phyloP scores from a whole-genome alignment of 176 grass and related monocot species.

The Puya raimondii region DNA sequence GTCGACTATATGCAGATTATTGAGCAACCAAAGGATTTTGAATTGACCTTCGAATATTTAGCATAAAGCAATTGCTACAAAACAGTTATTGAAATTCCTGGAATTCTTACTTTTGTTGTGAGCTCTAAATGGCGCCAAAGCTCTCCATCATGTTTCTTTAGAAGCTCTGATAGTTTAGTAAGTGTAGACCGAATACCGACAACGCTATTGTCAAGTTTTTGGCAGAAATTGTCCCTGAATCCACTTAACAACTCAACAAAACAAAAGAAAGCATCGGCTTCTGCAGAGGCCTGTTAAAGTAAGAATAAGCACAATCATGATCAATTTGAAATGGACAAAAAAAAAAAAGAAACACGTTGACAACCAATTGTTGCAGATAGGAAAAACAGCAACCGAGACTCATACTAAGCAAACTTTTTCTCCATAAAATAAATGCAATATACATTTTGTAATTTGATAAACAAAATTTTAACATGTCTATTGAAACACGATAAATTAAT shows the following conservation, averaged over 20 bases:
- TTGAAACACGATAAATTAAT: too few relatives aligned
- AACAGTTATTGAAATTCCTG: not conserved
- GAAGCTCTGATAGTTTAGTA: slow-evolving; percentile 50
- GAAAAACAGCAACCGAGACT: not conserved
- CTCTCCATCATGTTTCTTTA: slow-evolving; percentile 60
- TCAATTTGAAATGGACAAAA: slow-evolving; percentile 1
- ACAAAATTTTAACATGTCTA: not conserved
- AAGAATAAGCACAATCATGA: slow-evolving; percentile 9
- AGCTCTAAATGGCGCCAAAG: slow-evolving; percentile 74
- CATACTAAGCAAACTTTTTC: not conserved
- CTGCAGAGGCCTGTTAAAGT: slow-evolving; percentile 42
- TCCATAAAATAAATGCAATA: too few relatives aligned
- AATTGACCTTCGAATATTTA: not conserved
- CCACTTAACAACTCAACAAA: slow-evolving; percentile 67
- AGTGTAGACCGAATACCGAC: slow-evolving; percentile 73
- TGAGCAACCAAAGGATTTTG: not conserved
- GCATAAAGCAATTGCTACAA: not conserved
- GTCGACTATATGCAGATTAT: not conserved
- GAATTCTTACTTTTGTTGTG: slow-evolving; percentile 59
- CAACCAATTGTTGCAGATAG: not conserved
- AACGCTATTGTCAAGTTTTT: slow-evolving; percentile 79
- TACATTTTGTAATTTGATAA: too few relatives aligned
- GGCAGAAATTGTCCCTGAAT: slow-evolving; percentile 89
- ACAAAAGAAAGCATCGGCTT: slow-evolving; percentile 92
- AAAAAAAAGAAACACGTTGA: not conserved